Base-by-base conservation (phyloP, 2,329 filamentous ascomycete species). In the Trichoderma atroviride region DNA sequence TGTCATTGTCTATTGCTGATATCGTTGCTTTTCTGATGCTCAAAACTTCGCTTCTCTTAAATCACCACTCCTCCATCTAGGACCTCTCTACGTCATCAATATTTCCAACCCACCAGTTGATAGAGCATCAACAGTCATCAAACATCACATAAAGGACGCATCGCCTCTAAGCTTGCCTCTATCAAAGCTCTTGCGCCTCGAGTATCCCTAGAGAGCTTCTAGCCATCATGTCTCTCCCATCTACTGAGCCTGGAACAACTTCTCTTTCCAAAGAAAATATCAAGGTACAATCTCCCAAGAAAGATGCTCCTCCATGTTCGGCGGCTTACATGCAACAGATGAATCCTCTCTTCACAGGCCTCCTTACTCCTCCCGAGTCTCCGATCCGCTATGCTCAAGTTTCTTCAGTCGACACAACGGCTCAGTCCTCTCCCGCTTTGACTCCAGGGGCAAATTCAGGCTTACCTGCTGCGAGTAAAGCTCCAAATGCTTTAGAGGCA, bases 331-430 rank as follows among this genome's bases (percentile, higher is more conserved):
- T 43, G 2, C 68, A 59, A 40, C 59, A 64, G 60, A 69, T 40
- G n/a, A 63, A 69, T 24, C 31, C 40, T 43, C n/a, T 53, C 33
- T 66, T 65, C 3, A 52, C 67, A 1, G 73, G 71, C 10, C 56
- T 71, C 29, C 56, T 70, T 11, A 72, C 71, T 22, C 74, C 70
- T 29, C 74, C 74, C 10, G 74, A 75, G 29, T 74, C 74, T 24
- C 73, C 74, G 1, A 27, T 55, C 7, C 33, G 43, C 57, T 58
- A 27, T n/a, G 43, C 35, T 1, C 59, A 43, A 55, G 7, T 9
- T 11, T n/a, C 60, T 43, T 19, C 31, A 7, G 24, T 43, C 2
- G 19, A n/a, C 1, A 71, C n/a, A 1, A 11, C 29, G 11, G 3
- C 55, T 22, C 63, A 37, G 1, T 37, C 63, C 9, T 22, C 37